Percentiles rank a stretch among this genome's conserved stretches.
Evolutionary conservation across 2,329 filamentous ascomycete genomes (phyloP).

Genomic region (Akanthomyces uredinophilus): DNA sequence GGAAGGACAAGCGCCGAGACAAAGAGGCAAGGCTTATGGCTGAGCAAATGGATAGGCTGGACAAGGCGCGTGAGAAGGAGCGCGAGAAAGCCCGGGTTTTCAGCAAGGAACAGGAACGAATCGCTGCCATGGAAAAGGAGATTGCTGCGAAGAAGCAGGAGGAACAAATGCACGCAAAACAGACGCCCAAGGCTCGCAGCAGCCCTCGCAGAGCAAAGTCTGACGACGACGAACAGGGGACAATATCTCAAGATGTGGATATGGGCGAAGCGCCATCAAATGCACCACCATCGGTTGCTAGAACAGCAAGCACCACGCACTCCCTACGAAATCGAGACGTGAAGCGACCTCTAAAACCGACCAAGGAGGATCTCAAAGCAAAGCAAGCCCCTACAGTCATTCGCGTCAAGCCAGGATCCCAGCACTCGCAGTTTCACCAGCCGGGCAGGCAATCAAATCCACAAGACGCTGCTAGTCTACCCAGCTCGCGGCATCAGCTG

Average conservation of each 20-base stretch:
- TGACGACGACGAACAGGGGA: constrained; percentile 28
- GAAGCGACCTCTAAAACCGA: constrained; percentile 58
- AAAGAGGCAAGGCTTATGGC: constrained; percentile 58
- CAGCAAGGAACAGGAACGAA: constrained; percentile 52
- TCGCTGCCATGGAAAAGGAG: constrained; percentile 49
- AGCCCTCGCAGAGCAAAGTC: constrained; percentile 49
- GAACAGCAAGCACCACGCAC: constrained; percentile 46
- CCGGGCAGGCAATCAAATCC: constrained; percentile 52
- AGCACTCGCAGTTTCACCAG: constrained; percentile 55
- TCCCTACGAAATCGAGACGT: constrained; percentile 46
- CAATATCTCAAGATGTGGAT: constrained; percentile 42
- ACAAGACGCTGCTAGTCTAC: constrained; percentile 39
- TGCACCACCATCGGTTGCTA: constrained; percentile 57
- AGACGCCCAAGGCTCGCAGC: constrained; percentile 39
- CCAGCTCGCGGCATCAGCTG: constrained; percentile 34
- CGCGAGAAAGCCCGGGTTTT: constrained; percentile 60
- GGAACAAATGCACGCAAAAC: constrained; percentile 36
- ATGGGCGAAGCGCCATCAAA: constrained; percentile 50
- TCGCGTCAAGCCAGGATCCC: constrained; percentile 62
- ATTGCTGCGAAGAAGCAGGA: constrained; percentile 49
- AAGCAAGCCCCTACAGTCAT: constrained; percentile 68
- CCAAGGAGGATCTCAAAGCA: constrained; percentile 55
- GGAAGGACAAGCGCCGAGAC: constrained; percentile 60
- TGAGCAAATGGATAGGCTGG: constrained; percentile 57
- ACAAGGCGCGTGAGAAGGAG: constrained; percentile 65